Evolutionary conservation across 2,329 filamentous ascomycete species (phyloP), one percentile per base, ranked within the genome.

Genomic region (Alternaria triticina): DNA sequence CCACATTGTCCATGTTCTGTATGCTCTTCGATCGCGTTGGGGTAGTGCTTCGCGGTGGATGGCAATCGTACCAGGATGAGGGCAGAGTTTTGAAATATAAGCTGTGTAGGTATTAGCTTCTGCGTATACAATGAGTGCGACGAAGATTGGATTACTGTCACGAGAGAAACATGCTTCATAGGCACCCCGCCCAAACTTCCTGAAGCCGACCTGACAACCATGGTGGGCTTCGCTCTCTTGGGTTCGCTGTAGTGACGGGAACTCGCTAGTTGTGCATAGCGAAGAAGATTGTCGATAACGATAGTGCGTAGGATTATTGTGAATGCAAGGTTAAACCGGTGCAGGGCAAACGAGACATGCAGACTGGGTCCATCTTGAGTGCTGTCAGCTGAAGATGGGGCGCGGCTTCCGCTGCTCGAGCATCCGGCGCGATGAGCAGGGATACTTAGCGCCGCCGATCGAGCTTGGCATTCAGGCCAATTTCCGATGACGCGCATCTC

Each of bases 21-120:
- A 25, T 25, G 12, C 27, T 43, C 5, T 47, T 51, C 44, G 52
- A 36, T 60, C 44, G 57, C 46, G 54, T 54, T 17, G 43, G 40
- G 17, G 47, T 54, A 13, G 47, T 47, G 33, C 8, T n/a, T 40
- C 52, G 46, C 44, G 22, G 65, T 51, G 61, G 49, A 44, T 61
- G 57, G 57, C 28, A 81, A 70, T 70, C 74, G 67, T 83, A 91
- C 89, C 70, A 95, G 83, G 64, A 93, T 93, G 64, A 94, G 84
- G 25, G 89, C 90, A 8, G 91, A 93, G 77, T 94, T 94, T 83
- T 94, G 90, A 67, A 92, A 88, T 27, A 90, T 93, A 74, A 95
- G 86, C 92, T 94, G 74, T 45, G 55, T 3, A 44, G 57, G 20
- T 5, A 62, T 80, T 46, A 80, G 78, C 58, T 44, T 40, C 5